These are phyloP conservation scores for Stagonosporopsis tanaceti DNA, from an alignment of 2,329 filamentous ascomycete genomes.

Conservation along the genomic window DNA sequence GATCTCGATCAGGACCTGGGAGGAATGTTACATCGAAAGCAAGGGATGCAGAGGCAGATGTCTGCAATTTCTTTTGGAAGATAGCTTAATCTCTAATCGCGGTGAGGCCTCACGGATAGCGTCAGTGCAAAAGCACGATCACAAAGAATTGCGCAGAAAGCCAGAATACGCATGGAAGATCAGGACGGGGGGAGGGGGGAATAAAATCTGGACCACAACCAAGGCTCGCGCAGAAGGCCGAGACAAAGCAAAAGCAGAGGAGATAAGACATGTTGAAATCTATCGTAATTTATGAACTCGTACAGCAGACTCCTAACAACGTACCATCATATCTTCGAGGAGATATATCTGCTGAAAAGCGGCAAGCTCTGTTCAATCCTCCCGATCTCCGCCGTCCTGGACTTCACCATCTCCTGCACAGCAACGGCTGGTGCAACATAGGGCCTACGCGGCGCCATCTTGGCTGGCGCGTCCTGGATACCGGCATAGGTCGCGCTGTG, in stretches of 20 bases:
- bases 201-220: too few relatives aligned
- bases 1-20: neutral
- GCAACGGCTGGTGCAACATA: slow-evolving; percentile 25
- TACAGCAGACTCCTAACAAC: neutral
- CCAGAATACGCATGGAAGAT: neutral
- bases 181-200: too few relatives aligned
- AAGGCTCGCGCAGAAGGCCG: neutral
- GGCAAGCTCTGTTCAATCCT: slow-evolving; percentile 29
- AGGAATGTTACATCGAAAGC: neutral
- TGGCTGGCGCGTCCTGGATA: slow-evolving; percentile 39
- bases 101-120: too few relatives aligned
- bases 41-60: neutral
- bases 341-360: slow-evolving; percentile 13
- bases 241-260: neutral
- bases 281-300: slow-evolving; percentile 6
- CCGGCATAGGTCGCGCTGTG: slow-evolving; percentile 66
- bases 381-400: slow-evolving; percentile 29
- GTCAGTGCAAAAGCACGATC: neutral
- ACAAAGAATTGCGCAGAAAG: neutral
- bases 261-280: neutral
- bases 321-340: slow-evolving; percentile 13
- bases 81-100: neutral
- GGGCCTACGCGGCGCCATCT: slow-evolving; percentile 26
- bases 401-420: slow-evolving; percentile 23
- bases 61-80: slow-evolving; percentile 1